Evolutionary conservation across 2,329 filamentous ascomycete species (phyloP), one percentile per base, ranked within the genome.

Genomic region (Leptodontidium sp.): DNA sequence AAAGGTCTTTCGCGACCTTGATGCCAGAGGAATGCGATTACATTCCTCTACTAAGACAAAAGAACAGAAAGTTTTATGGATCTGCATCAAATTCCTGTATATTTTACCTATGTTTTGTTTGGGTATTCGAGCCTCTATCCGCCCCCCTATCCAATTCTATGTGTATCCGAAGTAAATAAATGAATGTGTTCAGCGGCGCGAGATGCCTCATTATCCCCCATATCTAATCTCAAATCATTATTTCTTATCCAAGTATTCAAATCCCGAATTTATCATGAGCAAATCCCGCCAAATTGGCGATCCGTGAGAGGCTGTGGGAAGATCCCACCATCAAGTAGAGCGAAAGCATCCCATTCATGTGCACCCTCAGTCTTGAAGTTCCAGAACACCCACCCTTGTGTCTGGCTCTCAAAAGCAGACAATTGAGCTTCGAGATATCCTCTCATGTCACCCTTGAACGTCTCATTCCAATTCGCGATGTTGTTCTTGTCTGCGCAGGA

Each of bases 381-480:
- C 85, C 85, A 88, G 75, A 85, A 87, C 35, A 87, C 78, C 85
- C 85, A 88, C 2, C 86, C 86, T 35, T 84, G 78, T 1, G 84
- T 83, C 64, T 81, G 80, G 11, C 74, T 75, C 77, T 88, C 86
- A 71, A 84, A 88, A 0, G 83, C 79, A 38, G 81, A 79, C 61
- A 88, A 78, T 76, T 88, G 86, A 1, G 85, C 84, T 72, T 88
- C 84, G 50, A 88, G 84, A 74, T 84, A 87, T 7, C 79, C 81
- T 52, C 84, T 76, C 52, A 81, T 82, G 59, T 87, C 82, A 35
- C 82, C 80, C 68, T 82, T 84, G 70, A 78, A 73, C 77, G 79
- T 66, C 70, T 78, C 75, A 79, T 80, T 75, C 68, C 85, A 79
- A 1, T 70, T 78, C 1, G 79, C 76, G 80, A 88, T 87, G 21